These are phyloP conservation scores for Penicillium turbatum DNA, from an alignment of 495 filamentous ascomycete species.

Conservation along the genomic window DNA sequence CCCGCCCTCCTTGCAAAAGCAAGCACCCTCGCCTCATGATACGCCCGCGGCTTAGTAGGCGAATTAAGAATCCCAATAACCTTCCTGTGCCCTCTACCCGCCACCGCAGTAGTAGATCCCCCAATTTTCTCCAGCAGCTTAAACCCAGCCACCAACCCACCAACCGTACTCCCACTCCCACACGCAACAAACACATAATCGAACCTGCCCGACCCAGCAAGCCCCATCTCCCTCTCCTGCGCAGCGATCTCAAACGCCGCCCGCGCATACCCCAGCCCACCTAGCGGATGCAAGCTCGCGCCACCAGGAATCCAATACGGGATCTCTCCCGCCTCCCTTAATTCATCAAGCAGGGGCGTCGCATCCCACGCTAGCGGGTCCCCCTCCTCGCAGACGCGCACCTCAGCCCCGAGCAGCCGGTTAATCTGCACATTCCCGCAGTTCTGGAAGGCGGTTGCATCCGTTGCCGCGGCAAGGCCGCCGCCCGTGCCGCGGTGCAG, in stretches of 20 bases:
- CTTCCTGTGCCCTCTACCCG: conserved; percentile 8
- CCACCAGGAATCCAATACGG: conserved; percentile 41
- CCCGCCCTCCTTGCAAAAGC: conserved; percentile 31
- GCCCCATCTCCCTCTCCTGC: conserved; percentile 25
- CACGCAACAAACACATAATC: conserved; percentile 40
- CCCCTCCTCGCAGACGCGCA: conserved; percentile 29
- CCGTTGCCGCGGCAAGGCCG: conserved; percentile 13
- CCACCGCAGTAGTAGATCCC: not conserved
- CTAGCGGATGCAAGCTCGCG: conserved; percentile 38
- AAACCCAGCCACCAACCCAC: conserved; percentile 38
- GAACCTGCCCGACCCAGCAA: conserved; percentile 24
- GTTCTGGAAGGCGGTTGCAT: conserved; percentile 20
- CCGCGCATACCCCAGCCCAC: conserved; percentile 38
- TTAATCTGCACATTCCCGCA: conserved; percentile 32
- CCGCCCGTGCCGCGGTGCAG: conserved; percentile 31
- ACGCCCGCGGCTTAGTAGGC: conserved; percentile 26
- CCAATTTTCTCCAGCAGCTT: conserved; percentile 28
- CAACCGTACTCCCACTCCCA: conserved; percentile 40
- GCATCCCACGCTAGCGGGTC: conserved; percentile 16
- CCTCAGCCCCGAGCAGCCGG: conserved; percentile 35
- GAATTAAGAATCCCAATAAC: conserved; percentile 37
- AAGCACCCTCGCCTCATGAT: conserved; percentile 33
- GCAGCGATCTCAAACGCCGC: conserved; percentile 36
- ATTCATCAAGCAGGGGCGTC: conserved; percentile 17
- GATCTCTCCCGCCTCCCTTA: conserved; percentile 11